A percentile compares a stretch with the other conserved stretches of the same genome.
Conservation (phyloP, 1,284 basidiomycete genomes). For the Moesziomyces sp. region DNA sequence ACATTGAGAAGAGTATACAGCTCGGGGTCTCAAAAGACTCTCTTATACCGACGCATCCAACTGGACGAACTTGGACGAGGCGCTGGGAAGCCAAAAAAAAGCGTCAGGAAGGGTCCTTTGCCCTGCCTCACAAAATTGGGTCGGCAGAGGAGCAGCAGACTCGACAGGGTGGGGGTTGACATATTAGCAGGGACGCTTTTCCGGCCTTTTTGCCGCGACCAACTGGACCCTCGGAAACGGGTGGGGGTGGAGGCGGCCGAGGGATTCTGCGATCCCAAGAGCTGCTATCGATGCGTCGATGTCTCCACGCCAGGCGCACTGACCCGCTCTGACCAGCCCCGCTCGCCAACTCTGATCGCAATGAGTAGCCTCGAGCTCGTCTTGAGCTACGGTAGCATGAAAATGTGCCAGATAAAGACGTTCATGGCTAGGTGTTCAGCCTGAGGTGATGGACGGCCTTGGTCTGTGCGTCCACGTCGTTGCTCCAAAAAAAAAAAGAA, state of each 20-base stretch:
- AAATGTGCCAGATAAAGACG: no score
- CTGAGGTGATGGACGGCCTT: no score
- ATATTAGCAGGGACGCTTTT: no score
- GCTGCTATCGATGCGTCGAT: not conserved
- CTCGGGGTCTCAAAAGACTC: no score
- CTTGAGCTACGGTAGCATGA: not conserved
- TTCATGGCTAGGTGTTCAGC: no score
- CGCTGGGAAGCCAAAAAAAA: not conserved
- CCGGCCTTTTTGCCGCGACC: not conserved
- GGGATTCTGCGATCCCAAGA: not conserved
- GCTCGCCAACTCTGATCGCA: not conserved
- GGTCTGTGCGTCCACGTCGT: no score
- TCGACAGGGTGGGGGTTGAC: no score
- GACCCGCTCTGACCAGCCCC: not conserved
- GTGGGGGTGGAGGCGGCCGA: not conserved
- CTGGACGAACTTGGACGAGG: not conserved
- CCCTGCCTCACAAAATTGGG: not conserved
- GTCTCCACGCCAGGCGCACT: not conserved
- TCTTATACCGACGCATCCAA: not conserved
- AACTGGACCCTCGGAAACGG: not conserved
- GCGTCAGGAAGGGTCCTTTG: not conserved
- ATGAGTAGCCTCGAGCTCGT: not conserved
- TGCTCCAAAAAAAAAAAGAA: no score
- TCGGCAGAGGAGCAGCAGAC: no score
- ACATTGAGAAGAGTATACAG: no score